phyloP scores from a whole-genome alignment of 2,329 filamentous ascomycete species.

The Colletotrichum kahawae region DNA sequence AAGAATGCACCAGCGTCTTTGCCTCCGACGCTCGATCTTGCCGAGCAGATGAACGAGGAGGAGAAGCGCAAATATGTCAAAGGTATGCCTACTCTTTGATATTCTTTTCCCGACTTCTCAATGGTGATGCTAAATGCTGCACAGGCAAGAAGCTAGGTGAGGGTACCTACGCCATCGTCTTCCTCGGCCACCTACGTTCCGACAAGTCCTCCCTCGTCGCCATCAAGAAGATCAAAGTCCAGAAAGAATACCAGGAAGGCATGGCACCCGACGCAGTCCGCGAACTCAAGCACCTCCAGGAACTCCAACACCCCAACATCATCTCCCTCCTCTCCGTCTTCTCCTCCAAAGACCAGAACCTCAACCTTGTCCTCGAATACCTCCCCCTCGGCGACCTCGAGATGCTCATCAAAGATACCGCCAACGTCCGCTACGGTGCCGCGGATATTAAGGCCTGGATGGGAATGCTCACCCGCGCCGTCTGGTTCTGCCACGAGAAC shows the following conservation, averaged over 20 bases:
- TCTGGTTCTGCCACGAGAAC: slow-evolving; percentile 97
- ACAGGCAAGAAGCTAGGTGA: slow-evolving; percentile 91
- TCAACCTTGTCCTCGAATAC: slow-evolving; percentile 94
- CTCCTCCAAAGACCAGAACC: slow-evolving; percentile 93
- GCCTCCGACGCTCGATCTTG: slow-evolving; percentile 58
- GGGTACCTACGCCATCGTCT: slow-evolving; percentile 97
- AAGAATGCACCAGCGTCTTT: slow-evolving; percentile 27
- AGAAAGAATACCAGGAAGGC: slow-evolving; percentile 86
- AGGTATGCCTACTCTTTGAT: slow-evolving; percentile 49
- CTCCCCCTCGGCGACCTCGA: slow-evolving; percentile 93
- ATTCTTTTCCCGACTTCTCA: neutral
- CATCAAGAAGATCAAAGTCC: slow-evolving; percentile 91
- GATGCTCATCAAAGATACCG: slow-evolving; percentile 87
- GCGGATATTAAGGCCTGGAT: slow-evolving; percentile 98
- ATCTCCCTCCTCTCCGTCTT: slow-evolving; percentile 93
- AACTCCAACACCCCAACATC: slow-evolving; percentile 94
- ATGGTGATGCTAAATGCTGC: neutral
- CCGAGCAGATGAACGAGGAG: slow-evolving; percentile 82
- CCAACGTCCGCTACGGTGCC: slow-evolving; percentile 78
- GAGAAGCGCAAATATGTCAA: slow-evolving; percentile 91
- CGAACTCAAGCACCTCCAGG: slow-evolving; percentile 94
- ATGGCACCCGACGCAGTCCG: slow-evolving; percentile 94
- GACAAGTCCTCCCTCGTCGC: slow-evolving; percentile 80
- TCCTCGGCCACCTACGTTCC: slow-evolving; percentile 78
- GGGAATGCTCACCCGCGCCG: slow-evolving; percentile 90